Evolutionary conservation across 257 asterid species (phyloP).

Genomic region (Orobanche coerulescens): DNA sequence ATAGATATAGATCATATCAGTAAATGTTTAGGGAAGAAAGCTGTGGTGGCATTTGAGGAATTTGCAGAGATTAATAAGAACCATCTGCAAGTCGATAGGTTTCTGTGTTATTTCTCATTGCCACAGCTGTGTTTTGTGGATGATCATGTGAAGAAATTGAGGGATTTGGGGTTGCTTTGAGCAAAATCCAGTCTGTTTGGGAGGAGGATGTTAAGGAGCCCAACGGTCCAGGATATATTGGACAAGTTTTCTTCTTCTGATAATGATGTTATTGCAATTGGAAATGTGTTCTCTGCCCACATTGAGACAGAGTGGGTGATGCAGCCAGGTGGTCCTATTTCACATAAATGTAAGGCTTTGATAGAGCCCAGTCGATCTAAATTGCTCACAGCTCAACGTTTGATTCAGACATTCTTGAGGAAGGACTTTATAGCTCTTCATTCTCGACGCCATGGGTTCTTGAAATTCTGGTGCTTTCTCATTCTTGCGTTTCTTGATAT

Average conservation of each 20-base stretch:
- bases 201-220: slow-evolving; percentile 87
- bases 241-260: slow-evolving; percentile 49
- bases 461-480: slow-evolving; percentile 77
- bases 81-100: slow-evolving; percentile 59
- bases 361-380: slow-evolving; percentile 86
- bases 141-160: slow-evolving; percentile 77
- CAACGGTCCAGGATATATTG: slow-evolving; percentile 53
- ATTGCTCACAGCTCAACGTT: slow-evolving; percentile 89
- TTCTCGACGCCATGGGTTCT: slow-evolving; percentile 94
- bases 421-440: slow-evolving; percentile 85
- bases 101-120: slow-evolving; percentile 78
- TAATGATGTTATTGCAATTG: slow-evolving; percentile 79
- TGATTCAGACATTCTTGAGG: slow-evolving; percentile 89
- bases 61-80: slow-evolving; percentile 55
- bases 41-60: slow-evolving; percentile 79
- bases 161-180: slow-evolving; percentile 57
- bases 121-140: slow-evolving; percentile 86
- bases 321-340: slow-evolving; percentile 97
- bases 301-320: slow-evolving; percentile 81
- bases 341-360: slow-evolving; percentile 74
- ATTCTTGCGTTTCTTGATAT: neutral
- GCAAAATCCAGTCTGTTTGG: slow-evolving; percentile 76
- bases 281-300: slow-evolving; percentile 93
- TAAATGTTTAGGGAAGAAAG: slow-evolving; percentile 71
- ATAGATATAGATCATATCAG: slow-evolving; percentile 78